These are phyloP conservation scores for Chiua virens DNA, from an alignment of 768 basidiomycete genomes.

Conservation along the genomic window DNA sequence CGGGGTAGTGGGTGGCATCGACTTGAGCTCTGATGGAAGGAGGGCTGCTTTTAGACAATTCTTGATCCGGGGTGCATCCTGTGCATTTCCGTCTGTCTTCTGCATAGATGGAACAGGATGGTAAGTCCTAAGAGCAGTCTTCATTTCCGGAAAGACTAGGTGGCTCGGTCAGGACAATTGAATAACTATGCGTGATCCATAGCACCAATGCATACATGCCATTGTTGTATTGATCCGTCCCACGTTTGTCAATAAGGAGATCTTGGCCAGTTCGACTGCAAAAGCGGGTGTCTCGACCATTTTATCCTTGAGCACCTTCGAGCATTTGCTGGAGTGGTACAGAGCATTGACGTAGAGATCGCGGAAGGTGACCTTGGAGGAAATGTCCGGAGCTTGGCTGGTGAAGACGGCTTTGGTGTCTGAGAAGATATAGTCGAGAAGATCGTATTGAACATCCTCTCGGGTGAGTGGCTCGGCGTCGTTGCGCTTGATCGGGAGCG, in stretches of 20 bases:
- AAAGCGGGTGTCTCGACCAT: slow-evolving; percentile 81
- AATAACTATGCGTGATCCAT: slow-evolving; percentile 6
- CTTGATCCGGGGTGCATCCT: slow-evolving; percentile 91
- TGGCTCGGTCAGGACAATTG: slow-evolving; percentile 17
- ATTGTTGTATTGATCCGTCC: slow-evolving; percentile 92
- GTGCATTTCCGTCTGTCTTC: slow-evolving; percentile 83
- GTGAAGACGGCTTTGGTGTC: slow-evolving; percentile 71
- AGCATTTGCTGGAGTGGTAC: slow-evolving; percentile 79
- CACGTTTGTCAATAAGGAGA: slow-evolving; percentile 83
- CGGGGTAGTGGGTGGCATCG: slow-evolving; percentile 68
- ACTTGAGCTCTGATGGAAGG: slow-evolving; percentile 66
- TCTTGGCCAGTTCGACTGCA: slow-evolving; percentile 77
- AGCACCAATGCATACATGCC: slow-evolving; percentile 57
- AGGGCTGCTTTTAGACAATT: slow-evolving; percentile 83
- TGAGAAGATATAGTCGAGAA: slow-evolving; percentile 77
- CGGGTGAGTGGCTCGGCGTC: slow-evolving; percentile 83
- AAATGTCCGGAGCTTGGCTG: slow-evolving; percentile 50
- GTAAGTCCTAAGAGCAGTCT: slow-evolving; percentile 84
- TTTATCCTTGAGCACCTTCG: slow-evolving; percentile 85
- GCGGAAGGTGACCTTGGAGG: slow-evolving; percentile 66
- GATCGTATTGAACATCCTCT: slow-evolving; percentile 84
- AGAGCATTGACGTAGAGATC: slow-evolving; percentile 83
- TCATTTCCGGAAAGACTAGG: slow-evolving; percentile 91
- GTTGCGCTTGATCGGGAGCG: slow-evolving; percentile 76
- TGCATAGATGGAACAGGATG: slow-evolving; percentile 88